Evolutionary conservation across 1,284 basidiomycete genomes (phyloP), one percentile per base, ranked within the genome.

Genomic region (Pisolithus thermaeus): DNA sequence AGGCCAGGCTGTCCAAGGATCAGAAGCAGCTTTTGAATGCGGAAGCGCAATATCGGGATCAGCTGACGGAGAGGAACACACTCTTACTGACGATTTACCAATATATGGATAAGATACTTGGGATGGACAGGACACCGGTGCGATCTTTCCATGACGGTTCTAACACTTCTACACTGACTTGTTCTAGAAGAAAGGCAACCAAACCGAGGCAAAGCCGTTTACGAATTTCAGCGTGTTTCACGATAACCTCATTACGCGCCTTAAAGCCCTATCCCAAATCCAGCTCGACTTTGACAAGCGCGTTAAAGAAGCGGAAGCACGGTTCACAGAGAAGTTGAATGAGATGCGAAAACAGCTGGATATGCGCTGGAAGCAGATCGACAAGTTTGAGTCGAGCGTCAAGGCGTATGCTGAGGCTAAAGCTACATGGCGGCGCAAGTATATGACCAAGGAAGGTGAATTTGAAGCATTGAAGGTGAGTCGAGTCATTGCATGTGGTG

Each of bases 181-280:
- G 35, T 43, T 43, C 30, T 59, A 87, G 84, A 88, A 88, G 69
- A 87, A 85, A 62, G 74, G 79, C 4, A 74, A 78, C 2, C 79
- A 84, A 54, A 83, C 84, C 0, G 90, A 94, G 66, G 89, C 89
- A 2, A 93, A 92, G 62, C 92, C 92, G 0, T 93, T 91, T 66
- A 91, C 90, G 32, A 96, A 97, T 73, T 98, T 98, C 65, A 74
- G 79, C 56, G 86, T 94, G 52, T 98, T 99, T 78, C 92, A 95
- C 59, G 93, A 97, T 68, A 92, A 92, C 58, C 80, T 99, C n/a
- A 84, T 97, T 61, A 82, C 84, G 1, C 82, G 94, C 7, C 75
- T 99, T 46, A 91, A 92, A 59, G 76, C 83, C 0, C 81, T 98
- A 52, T 87, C 83, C 45, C 83, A 90, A 55, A 87, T 97, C 36